These are phyloP conservation scores for Thuidium tamariscinum DNA, from an alignment of 225 moss, liverwort and hornwort species.

Conservation along the genomic window DNA sequence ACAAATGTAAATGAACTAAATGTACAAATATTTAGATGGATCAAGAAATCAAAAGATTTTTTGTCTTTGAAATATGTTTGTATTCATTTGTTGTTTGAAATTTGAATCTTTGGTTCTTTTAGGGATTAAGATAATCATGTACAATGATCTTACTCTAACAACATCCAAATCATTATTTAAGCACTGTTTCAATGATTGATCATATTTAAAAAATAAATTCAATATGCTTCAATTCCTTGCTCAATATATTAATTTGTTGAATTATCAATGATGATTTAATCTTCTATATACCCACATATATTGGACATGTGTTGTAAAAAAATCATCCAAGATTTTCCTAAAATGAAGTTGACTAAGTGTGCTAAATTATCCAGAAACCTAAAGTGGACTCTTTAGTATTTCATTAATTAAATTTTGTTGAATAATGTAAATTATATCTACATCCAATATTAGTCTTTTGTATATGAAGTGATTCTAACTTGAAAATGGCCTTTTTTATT, in stretches of 20 bases:
- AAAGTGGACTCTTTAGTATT: not conserved
- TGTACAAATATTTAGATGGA: not conserved
- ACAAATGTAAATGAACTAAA: not conserved
- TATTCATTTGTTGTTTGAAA: not conserved
- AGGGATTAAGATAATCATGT: not conserved
- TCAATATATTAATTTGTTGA: not conserved
- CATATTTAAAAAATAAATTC: not conserved
- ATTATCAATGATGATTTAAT: not conserved
- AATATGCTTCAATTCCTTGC: not conserved
- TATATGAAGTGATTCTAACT: not conserved
- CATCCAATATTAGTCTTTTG: not conserved
- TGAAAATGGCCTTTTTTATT: not conserved
- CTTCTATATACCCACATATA: fast-evolving
- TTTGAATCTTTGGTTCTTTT: not conserved
- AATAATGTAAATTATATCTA: not conserved
- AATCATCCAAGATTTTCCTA: not conserved
- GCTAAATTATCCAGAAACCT: fast-evolving
- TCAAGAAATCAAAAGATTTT: not conserved
- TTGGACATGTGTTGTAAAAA: no score
- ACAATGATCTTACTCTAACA: not conserved
- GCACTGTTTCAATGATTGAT: no score
- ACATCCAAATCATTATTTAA: not conserved
- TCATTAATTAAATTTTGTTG: not conserved
- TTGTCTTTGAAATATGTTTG: fast-evolving
- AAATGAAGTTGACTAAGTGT: no score